These are phyloP conservation scores for Cornus suecica DNA, from an alignment of 148 eudicot genomes.

Conservation along the genomic window DNA sequence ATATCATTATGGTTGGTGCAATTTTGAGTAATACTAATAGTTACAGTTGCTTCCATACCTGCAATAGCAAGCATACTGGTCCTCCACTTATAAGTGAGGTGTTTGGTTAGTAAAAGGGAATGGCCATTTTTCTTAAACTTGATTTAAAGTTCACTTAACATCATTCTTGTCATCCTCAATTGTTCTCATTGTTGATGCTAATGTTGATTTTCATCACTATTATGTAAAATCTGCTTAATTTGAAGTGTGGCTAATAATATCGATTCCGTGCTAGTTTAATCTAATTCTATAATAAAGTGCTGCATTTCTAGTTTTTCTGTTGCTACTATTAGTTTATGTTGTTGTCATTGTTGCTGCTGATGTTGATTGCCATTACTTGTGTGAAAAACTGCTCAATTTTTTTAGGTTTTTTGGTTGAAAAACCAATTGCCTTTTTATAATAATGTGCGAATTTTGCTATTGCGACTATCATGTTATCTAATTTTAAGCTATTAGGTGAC, in stretches of 20 bases:
- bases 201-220: not conserved
- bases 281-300: too few species aligned
- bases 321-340: too few species aligned
- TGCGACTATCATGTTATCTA: not conserved
- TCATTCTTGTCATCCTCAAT: constrained; percentile 2
- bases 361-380: not conserved
- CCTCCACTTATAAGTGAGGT: constrained; percentile 36
- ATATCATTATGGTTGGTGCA: constrained; percentile 14
- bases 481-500: too few species aligned
- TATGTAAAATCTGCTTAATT: too few species aligned
- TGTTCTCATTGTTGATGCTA: not conserved
- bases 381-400: too few species aligned
- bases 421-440: not conserved
- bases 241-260: too few species aligned
- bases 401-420: not conserved
- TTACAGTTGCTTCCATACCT: constrained; percentile 26
- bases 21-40: constrained; percentile 12
- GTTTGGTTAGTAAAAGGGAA: constrained; percentile 12
- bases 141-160: not conserved
- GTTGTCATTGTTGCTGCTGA: not conserved
- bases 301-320: too few species aligned
- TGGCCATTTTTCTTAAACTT: not conserved
- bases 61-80: constrained; percentile 21
- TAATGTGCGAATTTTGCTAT: not conserved
- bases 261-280: too few species aligned